Evolutionary conservation across 2,329 filamentous ascomycete species (phyloP), one percentile per base, ranked within the genome.

Genomic region (Amesomyces nigricolor): DNA sequence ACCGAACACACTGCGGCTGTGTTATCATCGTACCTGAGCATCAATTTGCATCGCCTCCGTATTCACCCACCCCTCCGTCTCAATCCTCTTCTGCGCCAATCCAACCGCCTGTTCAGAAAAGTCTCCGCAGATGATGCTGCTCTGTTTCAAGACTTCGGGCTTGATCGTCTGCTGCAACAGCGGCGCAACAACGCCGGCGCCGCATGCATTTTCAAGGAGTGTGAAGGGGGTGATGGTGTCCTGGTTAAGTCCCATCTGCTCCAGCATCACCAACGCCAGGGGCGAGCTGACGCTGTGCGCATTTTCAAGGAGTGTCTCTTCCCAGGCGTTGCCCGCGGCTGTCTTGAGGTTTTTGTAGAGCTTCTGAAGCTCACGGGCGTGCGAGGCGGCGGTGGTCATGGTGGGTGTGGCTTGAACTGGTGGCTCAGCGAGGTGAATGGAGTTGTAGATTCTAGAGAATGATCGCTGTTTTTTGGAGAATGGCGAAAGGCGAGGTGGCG

Each of bases 201-300:
- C 80, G 53, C 79, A 82, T 6, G 76, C 79, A 58, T 74, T 75
- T 56, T 83, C 80, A 10, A 83, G 64, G 22, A 82, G 60, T 2
- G 49, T 47, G 47, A 78, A 66, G 0, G 74, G 71, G 5, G 58
- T 58, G 9, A 50, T 56, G 2, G 62, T 64, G 13, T 57, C 53
- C 4, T 57, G 43, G 48, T 61, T 56, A 14, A 72, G 60, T 1
- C 67, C 67, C 35, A 68, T 70, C 58, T 72, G 66, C 16, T 53
- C 51, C 26, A 73, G 66, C 59, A 68, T 38, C 14, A 49, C 56
- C 10, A 26, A 14, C 4, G 61, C 66, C 4, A 66, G 58, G 1
- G 65, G 64, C 0, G 45, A 47, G 47, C 64, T 65, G 57, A 66
- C 59, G n/a, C 55, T 57, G 11, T 49, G 54, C 3, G 55, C 53